phyloP scores from a whole-genome alignment of 1,284 basidiomycete species.

The Apiotrichum porosum region DNA sequence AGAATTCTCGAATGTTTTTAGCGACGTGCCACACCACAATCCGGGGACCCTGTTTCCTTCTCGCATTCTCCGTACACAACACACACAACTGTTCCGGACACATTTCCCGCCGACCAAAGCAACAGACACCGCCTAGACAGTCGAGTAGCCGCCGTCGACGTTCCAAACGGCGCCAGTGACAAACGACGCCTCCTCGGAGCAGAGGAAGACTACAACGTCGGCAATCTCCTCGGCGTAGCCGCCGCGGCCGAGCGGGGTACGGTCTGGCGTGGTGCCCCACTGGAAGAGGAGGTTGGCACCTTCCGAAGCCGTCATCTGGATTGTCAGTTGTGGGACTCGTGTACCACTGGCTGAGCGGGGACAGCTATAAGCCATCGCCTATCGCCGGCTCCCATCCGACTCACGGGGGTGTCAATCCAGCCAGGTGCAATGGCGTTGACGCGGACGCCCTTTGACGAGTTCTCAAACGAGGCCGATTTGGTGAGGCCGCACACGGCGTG shows the following conservation, averaged over 20 bases:
- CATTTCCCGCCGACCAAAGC: too few species aligned
- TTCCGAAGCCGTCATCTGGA: neutral
- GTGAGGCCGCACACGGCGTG: conserved; percentile 21
- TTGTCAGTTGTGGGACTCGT: too few species aligned
- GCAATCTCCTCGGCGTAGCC: conserved; percentile 31
- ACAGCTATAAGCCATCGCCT: too few species aligned
- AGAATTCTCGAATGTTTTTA: too few species aligned
- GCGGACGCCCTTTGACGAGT: conserved; percentile 11
- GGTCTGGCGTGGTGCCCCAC: conserved; percentile 13
- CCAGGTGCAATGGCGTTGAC: conserved; percentile 21
- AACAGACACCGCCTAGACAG: neutral
- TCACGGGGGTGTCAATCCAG: conserved; percentile 13
- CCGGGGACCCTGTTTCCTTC: too few species aligned
- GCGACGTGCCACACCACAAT: too few species aligned
- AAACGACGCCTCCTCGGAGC: conserved; percentile 30
- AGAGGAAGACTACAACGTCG: conserved; percentile 31
- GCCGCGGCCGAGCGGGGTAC: conserved; percentile 10
- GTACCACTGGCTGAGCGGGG: too few species aligned
- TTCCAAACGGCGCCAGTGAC: conserved; percentile 30
- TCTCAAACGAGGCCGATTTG: conserved; percentile 17
- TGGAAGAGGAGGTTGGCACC: neutral
- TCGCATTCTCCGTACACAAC: too few species aligned
- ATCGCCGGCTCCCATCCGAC: too few species aligned
- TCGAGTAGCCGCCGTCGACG: conserved; percentile 29
- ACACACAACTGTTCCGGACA: too few species aligned